A percentile compares a stretch with the other conserved stretches of the same genome.
Evolutionary conservation across 2,329 filamentous ascomycete genomes (phyloP).

Genomic region (Arthrobotrys pseudoclavata): DNA sequence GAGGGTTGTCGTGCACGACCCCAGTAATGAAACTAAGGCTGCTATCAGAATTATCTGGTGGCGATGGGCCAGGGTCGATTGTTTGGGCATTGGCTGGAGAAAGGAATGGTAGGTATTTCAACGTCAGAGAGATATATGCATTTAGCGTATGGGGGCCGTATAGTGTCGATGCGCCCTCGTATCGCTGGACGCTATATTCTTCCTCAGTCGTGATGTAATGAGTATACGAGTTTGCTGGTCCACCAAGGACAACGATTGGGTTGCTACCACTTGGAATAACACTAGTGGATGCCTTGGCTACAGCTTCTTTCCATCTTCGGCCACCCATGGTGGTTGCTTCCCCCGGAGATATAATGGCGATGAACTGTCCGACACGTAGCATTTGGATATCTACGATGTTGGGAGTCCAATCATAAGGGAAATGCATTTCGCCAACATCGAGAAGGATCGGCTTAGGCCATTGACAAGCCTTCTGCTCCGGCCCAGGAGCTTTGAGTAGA

Average conservation of each 20-base stretch:
- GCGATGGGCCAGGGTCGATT: slow-evolving; percentile 72
- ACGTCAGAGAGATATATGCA: slow-evolving; percentile 87
- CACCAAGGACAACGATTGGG: slow-evolving; percentile 79
- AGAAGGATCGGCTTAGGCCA: slow-evolving; percentile 85
- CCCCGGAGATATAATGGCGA: slow-evolving; percentile 86
- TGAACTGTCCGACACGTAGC: slow-evolving; percentile 84
- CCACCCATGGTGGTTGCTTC: slow-evolving; percentile 95
- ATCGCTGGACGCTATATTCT: slow-evolving; percentile 86
- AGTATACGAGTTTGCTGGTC: slow-evolving; percentile 90
- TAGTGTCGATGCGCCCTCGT: slow-evolving; percentile 94
- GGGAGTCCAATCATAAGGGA: slow-evolving; percentile 87
- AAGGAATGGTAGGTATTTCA: slow-evolving; percentile 79
- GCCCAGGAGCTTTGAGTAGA: slow-evolving; percentile 77
- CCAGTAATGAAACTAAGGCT: slow-evolving; percentile 84
- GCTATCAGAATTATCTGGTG: slow-evolving; percentile 82
- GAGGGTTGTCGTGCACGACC: slow-evolving; percentile 80
- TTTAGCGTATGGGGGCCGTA: slow-evolving; percentile 85
- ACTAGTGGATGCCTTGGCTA: slow-evolving; percentile 71
- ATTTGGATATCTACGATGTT: slow-evolving; percentile 92
- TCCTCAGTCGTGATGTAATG: slow-evolving; percentile 85
- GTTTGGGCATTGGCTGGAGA: slow-evolving; percentile 68
- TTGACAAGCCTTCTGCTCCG: slow-evolving; percentile 81
- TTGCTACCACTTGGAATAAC: slow-evolving; percentile 69
- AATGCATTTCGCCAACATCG: slow-evolving; percentile 83
- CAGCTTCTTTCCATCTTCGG: slow-evolving; percentile 83